Conservation (phyloP, 2,329 filamentous ascomycete species). For the Botrytis byssoidea region DNA sequence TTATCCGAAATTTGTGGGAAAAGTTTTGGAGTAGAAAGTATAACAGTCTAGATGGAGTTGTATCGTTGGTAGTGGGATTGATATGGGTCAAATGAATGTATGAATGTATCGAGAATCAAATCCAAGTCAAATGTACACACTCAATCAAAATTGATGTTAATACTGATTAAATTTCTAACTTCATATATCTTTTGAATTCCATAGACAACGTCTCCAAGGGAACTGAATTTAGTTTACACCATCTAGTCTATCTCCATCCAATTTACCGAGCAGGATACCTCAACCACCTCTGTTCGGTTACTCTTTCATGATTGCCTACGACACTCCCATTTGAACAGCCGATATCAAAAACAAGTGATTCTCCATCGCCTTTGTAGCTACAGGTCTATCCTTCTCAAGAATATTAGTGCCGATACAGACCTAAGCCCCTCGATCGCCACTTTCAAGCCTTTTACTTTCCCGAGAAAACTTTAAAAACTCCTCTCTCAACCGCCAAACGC, state of each 20-base stretch:
- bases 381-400: neutral
- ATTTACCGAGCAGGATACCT: neutral
- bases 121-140: neutral
- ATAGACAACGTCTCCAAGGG: neutral
- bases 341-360: neutral
- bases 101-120: neutral
- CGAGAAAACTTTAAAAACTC: too few relatives aligned
- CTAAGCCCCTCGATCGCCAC: too few relatives aligned
- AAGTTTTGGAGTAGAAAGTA: neutral
- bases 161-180: neutral
- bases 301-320: too few relatives aligned
- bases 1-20: rapidly evolving
- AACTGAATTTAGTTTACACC: rapidly evolving
- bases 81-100: neutral
- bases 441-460: neutral
- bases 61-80: neutral
- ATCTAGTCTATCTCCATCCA: neutral
- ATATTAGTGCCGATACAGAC: neutral
- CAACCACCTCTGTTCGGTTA: neutral
- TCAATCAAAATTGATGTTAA: rapidly evolving
- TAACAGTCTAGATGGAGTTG: neutral
- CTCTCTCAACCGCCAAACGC: rapidly evolving
- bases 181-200: neutral
- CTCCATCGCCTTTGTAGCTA: too few relatives aligned
- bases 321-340: neutral